Conservation (phyloP, 2,329 filamentous ascomycete genomes). For the Dactylellina haptotyla region DNA sequence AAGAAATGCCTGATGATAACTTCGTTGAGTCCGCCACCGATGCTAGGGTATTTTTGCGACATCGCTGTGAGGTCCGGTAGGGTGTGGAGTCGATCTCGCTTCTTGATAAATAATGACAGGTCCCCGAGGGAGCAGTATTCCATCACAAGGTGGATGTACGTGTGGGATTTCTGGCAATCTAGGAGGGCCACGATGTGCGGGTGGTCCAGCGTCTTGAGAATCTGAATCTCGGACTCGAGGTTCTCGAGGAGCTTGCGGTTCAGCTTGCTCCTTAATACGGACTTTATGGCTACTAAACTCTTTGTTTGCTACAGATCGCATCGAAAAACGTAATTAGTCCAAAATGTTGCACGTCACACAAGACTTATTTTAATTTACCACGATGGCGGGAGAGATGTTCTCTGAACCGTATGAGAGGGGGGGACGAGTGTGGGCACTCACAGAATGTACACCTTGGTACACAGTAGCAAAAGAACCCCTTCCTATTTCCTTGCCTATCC, state of each 20-base stretch:
- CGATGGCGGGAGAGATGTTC: neutral
- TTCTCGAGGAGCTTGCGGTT: conserved; percentile 98
- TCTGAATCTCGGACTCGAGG: conserved; percentile 92
- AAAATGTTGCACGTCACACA: neutral
- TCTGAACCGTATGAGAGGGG: neutral
- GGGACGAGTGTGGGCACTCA: conserved; percentile 65
- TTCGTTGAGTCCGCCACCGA: conserved; percentile 89
- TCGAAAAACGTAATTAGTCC: conserved; percentile 23
- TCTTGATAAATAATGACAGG: conserved; percentile 94
- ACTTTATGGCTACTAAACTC: conserved; percentile 92
- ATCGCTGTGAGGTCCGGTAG: conserved; percentile 87
- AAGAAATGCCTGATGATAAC: conserved; percentile 96
- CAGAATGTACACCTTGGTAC: conserved; percentile 85
- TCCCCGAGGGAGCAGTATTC: conserved; percentile 98
- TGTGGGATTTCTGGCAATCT: conserved; percentile 86
- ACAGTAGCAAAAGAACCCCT: conserved; percentile 98
- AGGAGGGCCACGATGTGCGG: conserved; percentile 97
- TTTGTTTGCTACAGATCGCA: conserved; percentile 72
- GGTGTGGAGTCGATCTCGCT: conserved; percentile 78
- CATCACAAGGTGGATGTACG: conserved; percentile 96
- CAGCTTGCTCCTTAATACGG: conserved; percentile 86
- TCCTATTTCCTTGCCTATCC: conserved; percentile 87
- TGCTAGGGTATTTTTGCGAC: conserved; percentile 90
- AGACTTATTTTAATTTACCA: conserved; percentile 32
- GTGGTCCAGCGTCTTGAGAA: conserved; percentile 90